Evolutionary conservation across 2,329 filamentous ascomycete species (phyloP).

Genomic region (Triangularia verruculosa): DNA sequence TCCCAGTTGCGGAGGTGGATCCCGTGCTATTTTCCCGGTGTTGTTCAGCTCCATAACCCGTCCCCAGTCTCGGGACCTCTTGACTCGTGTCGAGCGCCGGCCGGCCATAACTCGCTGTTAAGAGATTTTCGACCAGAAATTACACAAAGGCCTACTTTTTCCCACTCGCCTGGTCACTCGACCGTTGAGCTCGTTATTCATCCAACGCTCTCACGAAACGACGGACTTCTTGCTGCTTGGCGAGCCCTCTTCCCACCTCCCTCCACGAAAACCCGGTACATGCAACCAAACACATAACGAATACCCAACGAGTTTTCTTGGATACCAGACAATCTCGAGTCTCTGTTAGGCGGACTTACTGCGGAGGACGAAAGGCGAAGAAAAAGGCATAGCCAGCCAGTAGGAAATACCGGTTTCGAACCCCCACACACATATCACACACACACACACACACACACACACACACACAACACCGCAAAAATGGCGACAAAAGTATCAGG

Average conservation of each 20-base stretch:
- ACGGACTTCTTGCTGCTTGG: not conserved
- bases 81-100: slow-evolving; percentile 13
- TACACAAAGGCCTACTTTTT: not conserved
- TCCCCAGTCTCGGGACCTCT: slow-evolving; percentile 12
- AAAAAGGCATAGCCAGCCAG: not conserved
- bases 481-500: slow-evolving; percentile 41
- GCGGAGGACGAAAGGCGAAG: not conserved
- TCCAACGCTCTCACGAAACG: not conserved
- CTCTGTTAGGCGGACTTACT: not conserved
- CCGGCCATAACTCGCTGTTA: slow-evolving; percentile 3
- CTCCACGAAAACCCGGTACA: not conserved
- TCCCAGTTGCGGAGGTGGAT: slow-evolving; percentile 15
- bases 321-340: not conserved
- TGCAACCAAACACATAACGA: not conserved
- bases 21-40: slow-evolving; percentile 4
- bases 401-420: not conserved
- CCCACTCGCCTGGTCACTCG: slow-evolving; percentile 1
- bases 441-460: not conserved
- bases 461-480: slow-evolving; percentile 11
- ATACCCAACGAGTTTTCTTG: slow-evolving; percentile 11
- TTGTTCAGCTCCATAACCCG: slow-evolving; percentile 5
- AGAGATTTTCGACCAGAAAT: slow-evolving; percentile 4
- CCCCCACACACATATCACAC: slow-evolving; percentile 33
- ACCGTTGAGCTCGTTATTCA: slow-evolving; percentile 3
- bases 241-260: not conserved